A percentile compares a stretch with the other conserved stretches of the same genome.
Evolutionary conservation across 2,329 filamentous ascomycete genomes (phyloP).

Genomic region (Daldinia sp.): DNA sequence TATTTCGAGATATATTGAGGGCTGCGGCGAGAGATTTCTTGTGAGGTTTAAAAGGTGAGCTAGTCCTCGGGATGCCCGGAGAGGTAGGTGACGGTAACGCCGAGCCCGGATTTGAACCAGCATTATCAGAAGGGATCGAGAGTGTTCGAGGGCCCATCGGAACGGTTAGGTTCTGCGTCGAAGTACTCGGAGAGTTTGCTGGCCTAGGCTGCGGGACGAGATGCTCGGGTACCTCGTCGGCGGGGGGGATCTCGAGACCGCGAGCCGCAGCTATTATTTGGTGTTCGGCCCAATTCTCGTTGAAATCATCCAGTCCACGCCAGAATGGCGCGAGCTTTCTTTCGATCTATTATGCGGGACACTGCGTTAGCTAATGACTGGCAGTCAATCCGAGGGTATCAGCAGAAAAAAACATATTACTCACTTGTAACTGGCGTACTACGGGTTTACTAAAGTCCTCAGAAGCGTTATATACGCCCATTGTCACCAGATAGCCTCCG

Average conservation of each 20-base stretch:
- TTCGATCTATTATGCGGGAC: constrained; percentile 75
- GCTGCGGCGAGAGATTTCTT: constrained; percentile 91
- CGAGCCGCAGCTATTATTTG: constrained; percentile 93
- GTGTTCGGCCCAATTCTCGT: constrained; percentile 89
- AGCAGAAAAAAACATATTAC: constrained; percentile 37
- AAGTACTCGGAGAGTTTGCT: constrained; percentile 61
- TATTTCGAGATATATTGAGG: constrained; percentile 80
- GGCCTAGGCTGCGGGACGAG: constrained; percentile 63
- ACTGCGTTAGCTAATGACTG: constrained; percentile 27
- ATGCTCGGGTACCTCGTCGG: constrained; percentile 82
- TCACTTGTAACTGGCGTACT: constrained; percentile 91
- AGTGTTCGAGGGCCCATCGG: constrained; percentile 82
- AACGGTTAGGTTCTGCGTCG: constrained; percentile 77
- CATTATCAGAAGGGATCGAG: constrained; percentile 80
- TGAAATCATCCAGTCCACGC: constrained; percentile 91
- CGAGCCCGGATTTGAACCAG: constrained; percentile 71
- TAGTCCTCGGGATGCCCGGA: constrained; percentile 60
- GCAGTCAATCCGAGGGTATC: neutral
- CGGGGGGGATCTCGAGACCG: constrained; percentile 83
- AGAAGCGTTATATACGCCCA: constrained; percentile 89
- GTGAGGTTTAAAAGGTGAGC: constrained; percentile 79
- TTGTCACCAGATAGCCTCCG: constrained; percentile 92
- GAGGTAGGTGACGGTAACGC: constrained; percentile 69
- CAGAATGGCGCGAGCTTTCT: constrained; percentile 93
- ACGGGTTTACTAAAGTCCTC: constrained; percentile 94